These are phyloP conservation scores for Themeda triandra DNA, from an alignment of 176 grass and related monocot species.

Conservation along the genomic window DNA sequence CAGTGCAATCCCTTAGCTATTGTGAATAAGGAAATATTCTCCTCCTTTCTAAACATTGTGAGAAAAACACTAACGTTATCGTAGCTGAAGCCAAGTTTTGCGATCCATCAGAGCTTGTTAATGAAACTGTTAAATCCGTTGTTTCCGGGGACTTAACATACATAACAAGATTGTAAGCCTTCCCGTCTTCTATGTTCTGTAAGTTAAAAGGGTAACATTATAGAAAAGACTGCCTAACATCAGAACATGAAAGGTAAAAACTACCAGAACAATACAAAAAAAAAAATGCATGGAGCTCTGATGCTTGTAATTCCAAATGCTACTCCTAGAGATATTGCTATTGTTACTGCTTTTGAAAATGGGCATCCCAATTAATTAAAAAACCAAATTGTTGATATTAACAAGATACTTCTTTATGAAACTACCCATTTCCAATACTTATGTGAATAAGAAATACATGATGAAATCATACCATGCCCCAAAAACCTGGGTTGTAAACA, in stretches of 20 bases:
- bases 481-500: conserved; percentile 90
- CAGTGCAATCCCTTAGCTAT: background rate
- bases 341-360: background rate
- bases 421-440: background rate
- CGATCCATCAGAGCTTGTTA: conserved; percentile 59
- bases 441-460: background rate
- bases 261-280: background rate
- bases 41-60: background rate
- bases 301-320: background rate
- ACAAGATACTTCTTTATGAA: background rate
- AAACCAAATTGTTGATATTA: background rate
- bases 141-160: conserved; percentile 55
- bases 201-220: conserved; percentile 22
- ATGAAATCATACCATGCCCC: conserved; percentile 78
- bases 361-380: background rate
- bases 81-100: conserved; percentile 54
- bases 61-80: conserved; percentile 50
- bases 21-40: background rate
- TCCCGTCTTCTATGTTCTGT: conserved; percentile 94
- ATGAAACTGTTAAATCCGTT: conserved; percentile 51
- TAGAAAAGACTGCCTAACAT: background rate
- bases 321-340: background rate
- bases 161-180: conserved; percentile 76
- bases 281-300: background rate
- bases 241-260: background rate